Evolutionary conservation across 164 flowering plant genomes (phyloP).

Genomic region (Kingdonia uniflora): DNA sequence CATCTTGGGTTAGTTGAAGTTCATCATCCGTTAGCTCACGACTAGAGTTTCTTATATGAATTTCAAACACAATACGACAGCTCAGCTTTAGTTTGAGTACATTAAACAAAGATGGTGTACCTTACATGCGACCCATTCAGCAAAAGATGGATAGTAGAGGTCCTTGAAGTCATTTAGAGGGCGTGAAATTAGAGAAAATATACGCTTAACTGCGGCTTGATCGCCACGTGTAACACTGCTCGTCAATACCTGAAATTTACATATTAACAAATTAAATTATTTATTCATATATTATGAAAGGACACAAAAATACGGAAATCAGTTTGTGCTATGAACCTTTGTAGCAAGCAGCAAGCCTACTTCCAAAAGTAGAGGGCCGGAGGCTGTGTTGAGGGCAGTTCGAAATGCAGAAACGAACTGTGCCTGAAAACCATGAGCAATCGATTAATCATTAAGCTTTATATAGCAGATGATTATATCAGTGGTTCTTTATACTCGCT

Average conservation of each 20-base stretch:
- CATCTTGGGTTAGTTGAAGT: too few species aligned
- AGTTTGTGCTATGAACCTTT: conserved; percentile 39
- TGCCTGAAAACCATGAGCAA: conserved; percentile 44
- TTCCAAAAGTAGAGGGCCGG: conserved; percentile 85
- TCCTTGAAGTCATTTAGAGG: conserved; percentile 76
- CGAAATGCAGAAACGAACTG: conserved; percentile 95
- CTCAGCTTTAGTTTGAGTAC: too few species aligned
- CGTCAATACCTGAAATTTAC: conserved; percentile 63
- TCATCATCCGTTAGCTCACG: too few species aligned
- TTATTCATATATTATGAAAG: neutral
- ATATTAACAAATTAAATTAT: conserved; percentile 4
- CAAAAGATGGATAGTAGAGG: conserved; percentile 93
- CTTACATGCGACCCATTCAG: conserved; percentile 99
- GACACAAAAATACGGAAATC: conserved; percentile 6
- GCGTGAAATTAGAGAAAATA: conserved; percentile 77
- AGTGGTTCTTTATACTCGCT: too few species aligned
- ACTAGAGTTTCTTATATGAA: too few species aligned
- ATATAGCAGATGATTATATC: too few species aligned
- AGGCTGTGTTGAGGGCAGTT: conserved; percentile 58
- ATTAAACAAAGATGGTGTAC: conserved; percentile 20
- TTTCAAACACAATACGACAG: too few species aligned
- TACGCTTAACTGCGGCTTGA: conserved; percentile 78
- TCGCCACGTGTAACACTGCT: conserved; percentile 84
- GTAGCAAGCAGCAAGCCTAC: conserved; percentile 91
- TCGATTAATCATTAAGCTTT: conserved; percentile 11